phyloP scores from a whole-genome alignment of 352 stramenopile species.

The Blastocystis sp. region DNA sequence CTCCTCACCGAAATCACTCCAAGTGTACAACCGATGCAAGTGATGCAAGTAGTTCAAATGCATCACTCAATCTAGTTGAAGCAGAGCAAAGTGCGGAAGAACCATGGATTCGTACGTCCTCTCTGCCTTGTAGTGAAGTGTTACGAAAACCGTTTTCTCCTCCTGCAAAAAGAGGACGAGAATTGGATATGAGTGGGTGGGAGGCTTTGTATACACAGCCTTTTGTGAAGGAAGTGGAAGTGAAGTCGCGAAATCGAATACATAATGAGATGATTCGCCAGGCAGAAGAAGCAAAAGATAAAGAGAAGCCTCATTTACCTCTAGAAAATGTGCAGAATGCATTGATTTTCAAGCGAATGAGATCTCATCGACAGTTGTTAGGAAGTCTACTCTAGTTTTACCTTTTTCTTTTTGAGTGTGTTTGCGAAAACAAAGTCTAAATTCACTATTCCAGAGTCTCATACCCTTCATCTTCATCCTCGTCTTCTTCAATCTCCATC shows the following conservation, averaged over 20 bases:
- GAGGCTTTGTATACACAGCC: constrained; percentile 5
- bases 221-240: constrained; percentile 12
- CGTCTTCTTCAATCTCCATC: constrained; percentile 2
- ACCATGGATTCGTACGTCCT: not conserved
- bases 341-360: constrained; percentile 20
- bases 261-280: not conserved
- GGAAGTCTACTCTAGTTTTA: constrained; percentile 21
- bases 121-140: not conserved
- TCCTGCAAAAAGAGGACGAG: not conserved
- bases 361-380: not conserved
- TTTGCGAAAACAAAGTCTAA: not conserved
- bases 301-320: constrained; percentile 4
- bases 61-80: not conserved
- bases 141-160: not conserved
- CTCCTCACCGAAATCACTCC: not conserved
- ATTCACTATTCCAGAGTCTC: not conserved
- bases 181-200: constrained; percentile 23
- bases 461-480: not conserved
- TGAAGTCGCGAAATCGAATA: not conserved
- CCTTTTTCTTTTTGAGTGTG: not conserved
- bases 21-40: not conserved
- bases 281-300: not conserved
- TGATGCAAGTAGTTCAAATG: not conserved
- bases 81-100: not conserved
- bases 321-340: constrained; percentile 35